These are phyloP conservation scores for Glonium stellatum DNA, from an alignment of 495 filamentous ascomycete species.

Conservation along the genomic window DNA sequence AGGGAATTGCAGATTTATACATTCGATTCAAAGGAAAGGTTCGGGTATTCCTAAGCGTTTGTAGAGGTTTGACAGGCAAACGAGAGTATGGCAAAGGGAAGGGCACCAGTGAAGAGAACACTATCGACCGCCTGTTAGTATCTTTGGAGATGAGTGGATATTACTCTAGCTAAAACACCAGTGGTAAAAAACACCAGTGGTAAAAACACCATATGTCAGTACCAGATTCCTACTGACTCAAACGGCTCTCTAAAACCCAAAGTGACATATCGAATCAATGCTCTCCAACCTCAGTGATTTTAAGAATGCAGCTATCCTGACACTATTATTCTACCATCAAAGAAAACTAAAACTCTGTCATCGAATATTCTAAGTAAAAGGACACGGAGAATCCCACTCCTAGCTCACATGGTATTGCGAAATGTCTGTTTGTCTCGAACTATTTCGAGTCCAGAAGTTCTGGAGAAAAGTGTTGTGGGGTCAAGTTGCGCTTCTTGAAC, in stretches of 20 bases:
- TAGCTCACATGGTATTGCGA: too few species aligned
- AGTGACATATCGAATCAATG: not conserved
- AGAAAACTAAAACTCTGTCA: too few species aligned
- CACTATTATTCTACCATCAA: too few species aligned
- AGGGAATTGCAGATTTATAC: conserved; percentile 49
- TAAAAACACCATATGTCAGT: not conserved
- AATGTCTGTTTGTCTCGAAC: too few species aligned
- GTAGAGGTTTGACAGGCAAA: conserved; percentile 54
- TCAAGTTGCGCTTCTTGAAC: too few species aligned
- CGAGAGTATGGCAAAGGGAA: conserved; percentile 47
- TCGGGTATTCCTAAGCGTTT: conserved; percentile 60
- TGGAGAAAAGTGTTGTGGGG: too few species aligned
- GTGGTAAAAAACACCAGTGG: not conserved
- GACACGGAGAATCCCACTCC: too few species aligned
- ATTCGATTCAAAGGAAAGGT: conserved; percentile 58
- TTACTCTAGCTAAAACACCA: conserved; percentile 9
- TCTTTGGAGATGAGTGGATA: conserved; percentile 56
- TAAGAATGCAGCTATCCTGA: too few species aligned
- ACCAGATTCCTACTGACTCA: not conserved
- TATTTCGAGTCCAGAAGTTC: too few species aligned
- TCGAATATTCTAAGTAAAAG: too few species aligned
- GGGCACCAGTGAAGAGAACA: conserved; percentile 37
- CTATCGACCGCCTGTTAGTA: conserved; percentile 48
- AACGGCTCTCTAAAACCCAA: not conserved
- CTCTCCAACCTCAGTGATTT: not conserved